phyloP scores from a whole-genome alignment of 179 eudicot species.

The Spergularia azorica region DNA sequence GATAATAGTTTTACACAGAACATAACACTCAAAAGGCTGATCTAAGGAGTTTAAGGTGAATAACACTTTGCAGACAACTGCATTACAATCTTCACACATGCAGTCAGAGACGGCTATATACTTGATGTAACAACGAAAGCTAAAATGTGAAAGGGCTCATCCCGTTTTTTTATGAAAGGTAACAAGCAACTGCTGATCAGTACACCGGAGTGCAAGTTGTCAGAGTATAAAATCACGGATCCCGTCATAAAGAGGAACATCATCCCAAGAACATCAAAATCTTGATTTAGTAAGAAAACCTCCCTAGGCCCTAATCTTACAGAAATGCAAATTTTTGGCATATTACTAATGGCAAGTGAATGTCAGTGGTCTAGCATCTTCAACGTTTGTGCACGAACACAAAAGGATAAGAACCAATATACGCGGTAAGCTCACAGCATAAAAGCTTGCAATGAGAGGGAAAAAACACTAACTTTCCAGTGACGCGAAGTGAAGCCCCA shows the following conservation, averaged over 20 bases:
- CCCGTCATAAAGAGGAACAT: no score
- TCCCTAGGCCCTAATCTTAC: no score
- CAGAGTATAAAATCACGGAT: no score
- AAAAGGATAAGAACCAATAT: background rate
- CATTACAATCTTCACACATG: background rate
- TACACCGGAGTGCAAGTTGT: no score
- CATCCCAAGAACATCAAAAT: no score
- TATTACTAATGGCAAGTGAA: background rate
- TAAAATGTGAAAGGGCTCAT: no score
- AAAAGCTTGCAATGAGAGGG: constrained; percentile 17
- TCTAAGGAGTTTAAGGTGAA: background rate
- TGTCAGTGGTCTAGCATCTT: background rate
- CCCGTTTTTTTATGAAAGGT: no score
- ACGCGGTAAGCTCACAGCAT: background rate
- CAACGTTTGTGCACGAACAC: background rate
- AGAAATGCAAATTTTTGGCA: background rate
- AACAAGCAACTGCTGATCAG: no score
- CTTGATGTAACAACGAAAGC: no score
- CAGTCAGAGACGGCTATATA: no score
- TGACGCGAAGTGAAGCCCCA: constrained; percentile 84
- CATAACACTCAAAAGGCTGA: no score
- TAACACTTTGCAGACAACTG: constrained; percentile 28
- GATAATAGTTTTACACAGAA: constrained; percentile 30
- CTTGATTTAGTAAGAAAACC: background rate
- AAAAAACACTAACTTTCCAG: constrained; percentile 68